Evolutionary conservation across 257 asterid genomes (phyloP), one percentile per base, ranked within the genome.

Genomic region (Solanum lycopersicoides): DNA sequence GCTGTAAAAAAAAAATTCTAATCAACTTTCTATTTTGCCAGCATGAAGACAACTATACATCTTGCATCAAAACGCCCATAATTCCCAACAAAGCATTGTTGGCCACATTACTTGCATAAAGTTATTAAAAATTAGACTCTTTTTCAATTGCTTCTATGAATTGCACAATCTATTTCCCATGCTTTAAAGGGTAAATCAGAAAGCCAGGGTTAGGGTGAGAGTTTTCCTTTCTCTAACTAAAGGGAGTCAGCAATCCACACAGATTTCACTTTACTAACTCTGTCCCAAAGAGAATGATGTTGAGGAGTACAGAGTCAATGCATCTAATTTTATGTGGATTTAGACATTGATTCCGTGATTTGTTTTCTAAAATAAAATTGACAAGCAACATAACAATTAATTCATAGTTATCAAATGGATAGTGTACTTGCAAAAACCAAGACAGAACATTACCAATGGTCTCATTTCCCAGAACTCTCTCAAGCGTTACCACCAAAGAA

Each of bases 401-500:
- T 75, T 41, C 14, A 12, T 8, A 41, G 56, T 41, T 77, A 41
- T 42, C 42, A 80, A 47, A 47, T 30, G 85, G 44, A 80, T 15
- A 79, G 25, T 45, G 66, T 45, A 45, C 66, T 77, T 69, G 76
- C 69, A 28, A 85, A 41, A 88, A 63, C 32, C 42, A 63, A 75
- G 13, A 37, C 73, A 87, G 89, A 89, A 86, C 83, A 91, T 90
- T 93, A 97, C 99, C 99, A 14, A 97, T 87, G 73, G 90, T 91
- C 91, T 97, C 99, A 74, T 96, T 95, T 83, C 99, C 99, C 92
- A 97, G 86, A 88, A 97, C 99, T 89, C 98, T 93, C 91, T 96
- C 99, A 71, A 97, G 93, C 12, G 99, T 97, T 91, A 97, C 99
- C 88, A 97, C 98, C 96, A 97, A 91, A 6, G 98, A 91, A 87